Base-by-base conservation (phyloP, 2,329 filamentous ascomycete species). In the Parafenestella ontariensis region DNA sequence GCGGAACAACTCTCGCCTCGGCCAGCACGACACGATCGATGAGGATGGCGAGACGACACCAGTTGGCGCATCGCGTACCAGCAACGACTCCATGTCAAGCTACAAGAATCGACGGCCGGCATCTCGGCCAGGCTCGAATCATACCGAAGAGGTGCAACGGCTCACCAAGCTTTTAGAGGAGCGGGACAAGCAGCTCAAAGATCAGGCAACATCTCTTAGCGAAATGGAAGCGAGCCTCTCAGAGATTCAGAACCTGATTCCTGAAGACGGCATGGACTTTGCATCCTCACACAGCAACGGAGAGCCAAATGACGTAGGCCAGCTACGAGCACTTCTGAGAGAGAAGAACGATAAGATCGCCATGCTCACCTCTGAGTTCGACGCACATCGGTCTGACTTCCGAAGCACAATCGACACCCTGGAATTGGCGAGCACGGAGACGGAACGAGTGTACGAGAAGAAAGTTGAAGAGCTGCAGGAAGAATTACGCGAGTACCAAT, bases 331-430 rank as follows among this genome's bases (percentile, higher is more conserved):
- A n/a, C 78, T 96, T 65, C 78, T 99, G 49, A 85, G 91, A 21
- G 95, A 99, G 77, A 97, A 96, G 83, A 97, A 97, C 68, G 95
- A 99, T 54, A 96, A 93, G 80, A 97, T 99, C 62, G 88, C 89
- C 23, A 88, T 94, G 82, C 84, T 99, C 64, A 98, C 93, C 0
- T 87, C 91, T 8, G 95, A 99, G 72, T 99, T 99, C 68, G 95
- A 99, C 71, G 87, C 89, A 9, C 94, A 99, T 73, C 86, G 95
- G 54, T 94, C 95, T 17, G 95, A 99, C 75, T 99, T 99, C 77
- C 84, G 95, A 63, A 96, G 91, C 75, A 99, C 95, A 17, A 95
- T 99, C 58, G 95, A 99, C 77, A 96, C 94, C 0, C 82, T 99
- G 46, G 95, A 99, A 76, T 86, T 98, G 79, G 96, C 95, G 2